These are phyloP conservation scores for Nothomitra cinnamomea DNA, from an alignment of 2,329 filamentous ascomycete species.

Conservation along the genomic window DNA sequence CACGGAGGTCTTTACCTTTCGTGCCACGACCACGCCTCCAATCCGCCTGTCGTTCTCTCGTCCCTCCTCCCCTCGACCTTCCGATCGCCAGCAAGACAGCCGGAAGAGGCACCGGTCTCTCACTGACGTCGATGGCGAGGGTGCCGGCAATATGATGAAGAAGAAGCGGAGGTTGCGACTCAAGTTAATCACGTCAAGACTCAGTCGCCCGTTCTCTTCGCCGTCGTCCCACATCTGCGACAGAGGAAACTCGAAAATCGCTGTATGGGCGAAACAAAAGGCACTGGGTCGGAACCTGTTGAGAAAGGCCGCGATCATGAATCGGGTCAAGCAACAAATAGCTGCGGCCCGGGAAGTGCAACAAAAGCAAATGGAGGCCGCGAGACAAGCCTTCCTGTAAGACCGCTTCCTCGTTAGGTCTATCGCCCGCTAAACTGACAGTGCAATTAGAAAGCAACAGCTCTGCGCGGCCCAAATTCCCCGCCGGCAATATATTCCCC, in stretches of 20 bases:
- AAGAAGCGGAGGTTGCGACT: constrained; percentile 53
- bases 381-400: constrained; percentile 15
- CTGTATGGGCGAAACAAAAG: constrained; percentile 26
- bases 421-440: not conserved
- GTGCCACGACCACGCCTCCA: constrained; percentile 13
- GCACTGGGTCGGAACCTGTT: constrained; percentile 21
- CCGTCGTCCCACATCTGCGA: constrained; percentile 54
- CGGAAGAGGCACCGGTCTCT: constrained; percentile 34
- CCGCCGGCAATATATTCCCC: constrained; percentile 16
- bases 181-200: constrained; percentile 48
- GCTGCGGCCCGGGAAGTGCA: constrained; percentile 5
- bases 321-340: constrained; percentile 19
- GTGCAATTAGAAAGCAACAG: not conserved
- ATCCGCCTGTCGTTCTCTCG: constrained; percentile 21
- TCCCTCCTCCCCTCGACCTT: constrained; percentile 9
- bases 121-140: constrained; percentile 38
- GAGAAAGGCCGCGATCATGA: constrained; percentile 27
- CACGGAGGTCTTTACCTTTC: constrained; percentile 21
- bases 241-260: constrained; percentile 25
- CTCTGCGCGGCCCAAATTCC: not conserved
- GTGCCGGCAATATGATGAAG: constrained; percentile 22
- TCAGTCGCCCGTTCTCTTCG: constrained; percentile 51
- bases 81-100: constrained; percentile 5
- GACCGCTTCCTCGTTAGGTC: not conserved
- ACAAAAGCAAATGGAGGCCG: constrained; percentile 14